phyloP scores from a whole-genome alignment of 768 basidiomycete genomes.

The Mycena rebaudengoi region DNA sequence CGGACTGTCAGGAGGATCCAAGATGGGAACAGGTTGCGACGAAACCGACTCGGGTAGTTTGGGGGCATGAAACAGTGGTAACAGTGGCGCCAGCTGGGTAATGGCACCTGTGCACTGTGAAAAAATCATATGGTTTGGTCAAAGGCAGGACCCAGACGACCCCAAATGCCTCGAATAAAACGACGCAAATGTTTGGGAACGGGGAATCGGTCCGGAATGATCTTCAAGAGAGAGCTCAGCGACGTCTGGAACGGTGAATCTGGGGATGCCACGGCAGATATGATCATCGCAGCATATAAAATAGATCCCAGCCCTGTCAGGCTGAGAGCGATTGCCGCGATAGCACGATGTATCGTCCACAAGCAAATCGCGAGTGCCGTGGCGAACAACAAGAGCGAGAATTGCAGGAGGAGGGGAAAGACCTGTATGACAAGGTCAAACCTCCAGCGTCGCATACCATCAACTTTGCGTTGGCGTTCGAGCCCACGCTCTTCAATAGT shows the following conservation, averaged over 20 bases:
- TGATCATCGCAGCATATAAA: not conserved
- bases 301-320: not conserved
- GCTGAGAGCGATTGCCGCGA: not conserved
- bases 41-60: too few relatives aligned
- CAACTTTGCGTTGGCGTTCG: not conserved
- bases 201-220: not conserved
- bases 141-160: not conserved
- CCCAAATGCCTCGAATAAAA: not conserved
- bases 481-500: not conserved
- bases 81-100: not conserved
- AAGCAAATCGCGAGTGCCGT: not conserved
- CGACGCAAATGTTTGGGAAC: not conserved
- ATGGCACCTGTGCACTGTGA: not conserved
- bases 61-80: too few relatives aligned
- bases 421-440: not conserved
- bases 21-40: not conserved
- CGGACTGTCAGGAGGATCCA: not conserved
- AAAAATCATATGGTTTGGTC: not conserved
- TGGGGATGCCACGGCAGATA: not conserved
- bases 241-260: conserved; percentile 2
- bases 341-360: not conserved
- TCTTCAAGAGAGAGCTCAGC: not conserved
- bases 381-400: not conserved
- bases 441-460: not conserved
- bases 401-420: not conserved